Base-by-base conservation (phyloP, 2,329 filamentous ascomycete genomes). In the Capronia americana region DNA sequence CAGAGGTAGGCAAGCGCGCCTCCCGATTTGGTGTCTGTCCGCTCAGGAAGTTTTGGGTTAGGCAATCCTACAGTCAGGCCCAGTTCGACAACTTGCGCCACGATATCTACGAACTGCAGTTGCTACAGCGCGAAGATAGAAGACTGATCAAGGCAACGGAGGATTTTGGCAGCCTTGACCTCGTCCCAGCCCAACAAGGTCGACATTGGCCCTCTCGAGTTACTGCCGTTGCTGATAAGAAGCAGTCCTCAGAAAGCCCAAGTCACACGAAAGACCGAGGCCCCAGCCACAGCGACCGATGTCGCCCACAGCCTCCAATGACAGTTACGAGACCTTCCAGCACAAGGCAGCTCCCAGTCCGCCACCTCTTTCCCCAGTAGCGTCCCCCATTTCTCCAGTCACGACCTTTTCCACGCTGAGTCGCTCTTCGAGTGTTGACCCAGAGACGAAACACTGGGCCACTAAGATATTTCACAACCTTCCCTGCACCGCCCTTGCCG, bases 1-100 rank as follows among this genome's bases (percentile, higher is more conserved):
- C 80, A 78, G 75, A 80, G 79, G 84, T 86, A 77, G 73, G 79
- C 26, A 26, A 46, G 41, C 23, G 28, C 69, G 48, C 41, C 24
- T 44, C 53, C 57, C 48, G 28, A 34, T 41, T 48, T 41, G 30
- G 23, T 20, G 48, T 60, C 38, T 20, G 11, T 34, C 46, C 53
- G 57, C 61, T 67, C 38, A 69, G 53, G n/a, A 32, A 8, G 60
- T 34, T 34, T 57, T 62, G 50, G 55, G 59, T 48, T 54, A 70
- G 68, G 50, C 54, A 70, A 59, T 17, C 58, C 54, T 69, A 61
- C 56, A 70, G 32, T 59, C 66, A 51, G 8, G 41, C 44, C 12
- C 61, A 65, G 30, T 58, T 69, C 11, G 65, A 70, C 26, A 57
- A 66, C 34, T 50, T 72, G 23, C 66, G 67, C 41, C 63, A 69